Evolutionary conservation across 225 moss, liverwort and hornwort genomes (phyloP).

Genomic region (Sphagnum contortum): DNA sequence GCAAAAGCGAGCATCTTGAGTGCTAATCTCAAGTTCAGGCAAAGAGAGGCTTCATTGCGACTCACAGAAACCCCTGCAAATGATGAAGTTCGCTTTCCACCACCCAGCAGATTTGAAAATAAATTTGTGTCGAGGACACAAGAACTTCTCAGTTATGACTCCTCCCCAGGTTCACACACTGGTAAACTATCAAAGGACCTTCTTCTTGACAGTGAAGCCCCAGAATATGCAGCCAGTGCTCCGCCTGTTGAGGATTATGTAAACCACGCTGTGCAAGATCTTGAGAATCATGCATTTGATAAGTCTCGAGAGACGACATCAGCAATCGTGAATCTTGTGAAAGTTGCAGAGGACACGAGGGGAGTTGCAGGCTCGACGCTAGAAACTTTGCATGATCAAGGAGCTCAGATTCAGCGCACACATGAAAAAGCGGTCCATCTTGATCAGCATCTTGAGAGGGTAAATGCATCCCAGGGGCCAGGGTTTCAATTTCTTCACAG

Average conservation of each 20-base stretch:
- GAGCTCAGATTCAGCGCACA: conserved; percentile 47
- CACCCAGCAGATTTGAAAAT: too few species aligned
- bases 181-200: conserved; percentile 16
- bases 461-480: conserved; percentile 3
- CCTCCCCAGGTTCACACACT: too few species aligned
- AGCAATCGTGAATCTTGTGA: conserved; percentile 36
- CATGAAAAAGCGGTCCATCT: conserved; percentile 49
- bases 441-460: conserved; percentile 51
- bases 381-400: conserved; percentile 45
- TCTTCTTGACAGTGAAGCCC: conserved; percentile 17
- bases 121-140: too few species aligned
- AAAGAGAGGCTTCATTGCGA: too few species aligned
- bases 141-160: too few species aligned
- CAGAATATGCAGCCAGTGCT: conserved; percentile 1
- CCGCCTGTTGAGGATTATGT: conserved; percentile 31
- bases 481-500: too few species aligned
- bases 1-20: too few species aligned
- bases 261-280: conserved; percentile 46
- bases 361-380: conserved; percentile 38
- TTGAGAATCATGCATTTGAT: conserved; percentile 43
- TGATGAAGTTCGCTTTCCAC: too few species aligned
- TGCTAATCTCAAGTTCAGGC: too few species aligned
- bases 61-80: too few species aligned
- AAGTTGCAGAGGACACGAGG: conserved; percentile 51
- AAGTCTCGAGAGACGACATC: conserved; percentile 48